Evolutionary conservation across 164 flowering plant genomes (phyloP), one percentile per base, ranked within the genome.

Genomic region (Buxus sempervirens): DNA sequence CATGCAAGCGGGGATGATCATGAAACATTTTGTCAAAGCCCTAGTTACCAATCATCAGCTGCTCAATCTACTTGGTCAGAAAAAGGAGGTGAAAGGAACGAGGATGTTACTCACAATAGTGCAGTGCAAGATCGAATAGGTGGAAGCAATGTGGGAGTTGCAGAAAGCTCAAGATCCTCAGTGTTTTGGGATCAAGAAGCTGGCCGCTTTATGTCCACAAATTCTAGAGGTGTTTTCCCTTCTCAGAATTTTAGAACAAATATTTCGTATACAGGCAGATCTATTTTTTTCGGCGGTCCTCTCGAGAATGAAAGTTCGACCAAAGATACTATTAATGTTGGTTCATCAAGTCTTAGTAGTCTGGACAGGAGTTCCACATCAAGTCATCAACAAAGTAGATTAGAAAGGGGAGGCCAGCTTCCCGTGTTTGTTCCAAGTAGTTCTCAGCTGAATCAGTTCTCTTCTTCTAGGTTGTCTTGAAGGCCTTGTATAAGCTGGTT

Each of bases 261-360:
- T 80, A 86, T 93, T n/a, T 57, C 79, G 18, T 88, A 87, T 78
- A 80, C 90, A 0, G 96, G 90, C 42, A 95, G 87, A 54, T 90
- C 97, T 22, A 91, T 94, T 65, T 94, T 91, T 80, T 94, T 85
- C 62, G 93, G 93, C 8, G 96, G 96, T 19, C 97, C 98, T 56
- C 84, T 90, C 4, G 79, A 86, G 60, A 86, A 77, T 59, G 90
- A 87, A 36, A 80, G 73, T 25, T 60, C 23, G 42, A 64, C 15
- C 6, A 78, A 83, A 72, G 81, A 84, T 54, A 26, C 79, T 22
- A 79, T 80, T 70, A 78, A 23, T 66, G 73, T 70, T 0, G 71
- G 76, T 28, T 54, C 71, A 12, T 16, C 21, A 28, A 70, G 59
- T 58, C 60, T 76, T 19, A 65, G 58, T 0, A 72, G 71, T 54